Conservation (phyloP, 2,329 filamentous ascomycete genomes). For the Phaeosphaeriaceae sp. region DNA sequence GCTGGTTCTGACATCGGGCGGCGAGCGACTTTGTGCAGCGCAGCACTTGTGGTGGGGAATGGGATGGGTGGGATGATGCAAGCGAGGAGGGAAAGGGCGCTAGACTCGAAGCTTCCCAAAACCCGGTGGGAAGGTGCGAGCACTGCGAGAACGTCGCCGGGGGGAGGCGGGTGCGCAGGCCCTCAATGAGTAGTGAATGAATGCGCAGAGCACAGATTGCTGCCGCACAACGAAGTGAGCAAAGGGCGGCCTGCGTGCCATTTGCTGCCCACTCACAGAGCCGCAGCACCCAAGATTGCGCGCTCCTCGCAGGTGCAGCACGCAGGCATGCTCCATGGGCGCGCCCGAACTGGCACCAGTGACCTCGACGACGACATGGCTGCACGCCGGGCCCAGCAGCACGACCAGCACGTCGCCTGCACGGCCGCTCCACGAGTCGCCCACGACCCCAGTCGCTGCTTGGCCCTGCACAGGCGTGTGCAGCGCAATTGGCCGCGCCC, state of each 20-base stretch:
- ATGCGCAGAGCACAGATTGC: too few relatives aligned
- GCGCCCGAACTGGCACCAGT: background rate
- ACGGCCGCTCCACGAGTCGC: slow-evolving; percentile 32
- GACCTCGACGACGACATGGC: background rate
- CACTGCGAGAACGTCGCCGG: too few relatives aligned
- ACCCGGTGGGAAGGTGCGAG: too few relatives aligned
- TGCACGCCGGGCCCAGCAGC: slow-evolving; percentile 2
- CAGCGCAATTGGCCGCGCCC: slow-evolving; percentile 30
- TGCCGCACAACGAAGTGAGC: too few relatives aligned
- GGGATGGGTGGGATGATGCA: too few relatives aligned
- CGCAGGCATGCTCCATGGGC: slow-evolving; percentile 8
- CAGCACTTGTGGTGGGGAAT: background rate
- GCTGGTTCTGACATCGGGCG: too few relatives aligned
- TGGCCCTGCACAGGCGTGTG: slow-evolving; percentile 17
- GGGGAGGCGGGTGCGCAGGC: background rate
- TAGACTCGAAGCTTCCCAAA: too few relatives aligned
- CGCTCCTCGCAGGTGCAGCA: background rate
- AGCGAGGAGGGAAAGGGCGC: too few relatives aligned
- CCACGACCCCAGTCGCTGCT: slow-evolving; percentile 16
- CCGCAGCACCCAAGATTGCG: background rate
- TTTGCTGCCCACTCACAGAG: background rate
- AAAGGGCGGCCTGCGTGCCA: too few relatives aligned
- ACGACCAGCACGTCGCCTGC: slow-evolving; percentile 15
- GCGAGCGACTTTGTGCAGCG: too few relatives aligned
- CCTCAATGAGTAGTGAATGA: background rate